Conservation (phyloP, 2,329 filamentous ascomycete genomes). For the Zelopaecilomyces penicillatus region DNA sequence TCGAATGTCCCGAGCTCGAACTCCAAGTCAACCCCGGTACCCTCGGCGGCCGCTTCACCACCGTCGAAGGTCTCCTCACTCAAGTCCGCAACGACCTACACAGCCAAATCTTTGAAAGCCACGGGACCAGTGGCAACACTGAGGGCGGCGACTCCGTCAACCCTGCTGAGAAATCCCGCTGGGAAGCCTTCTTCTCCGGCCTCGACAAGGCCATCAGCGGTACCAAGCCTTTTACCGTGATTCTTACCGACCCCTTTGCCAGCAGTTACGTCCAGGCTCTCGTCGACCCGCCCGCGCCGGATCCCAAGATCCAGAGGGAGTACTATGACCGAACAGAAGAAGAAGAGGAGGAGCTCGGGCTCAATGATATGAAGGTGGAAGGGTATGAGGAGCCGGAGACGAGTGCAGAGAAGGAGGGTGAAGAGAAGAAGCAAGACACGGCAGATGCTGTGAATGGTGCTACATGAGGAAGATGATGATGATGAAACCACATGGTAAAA, state of each 20-base stretch:
- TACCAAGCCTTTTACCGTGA: slow-evolving; percentile 69
- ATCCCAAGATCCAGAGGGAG: slow-evolving; percentile 72
- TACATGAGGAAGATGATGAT: neutral
- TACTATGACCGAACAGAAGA: slow-evolving; percentile 82
- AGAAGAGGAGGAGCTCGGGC: slow-evolving; percentile 86
- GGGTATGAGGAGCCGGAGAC: slow-evolving; percentile 54
- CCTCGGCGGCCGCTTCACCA: slow-evolving; percentile 92
- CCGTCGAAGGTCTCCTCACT: slow-evolving; percentile 85
- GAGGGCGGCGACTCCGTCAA: slow-evolving; percentile 72
- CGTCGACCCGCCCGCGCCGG: slow-evolving; percentile 59
- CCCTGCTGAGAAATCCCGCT: slow-evolving; percentile 56
- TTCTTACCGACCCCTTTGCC: slow-evolving; percentile 81
- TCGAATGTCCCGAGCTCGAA: slow-evolving; percentile 79
- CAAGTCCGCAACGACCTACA: slow-evolving; percentile 87
- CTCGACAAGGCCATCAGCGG: slow-evolving; percentile 74
- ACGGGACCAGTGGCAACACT: slow-evolving; percentile 52
- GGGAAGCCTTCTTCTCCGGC: slow-evolving; percentile 72
- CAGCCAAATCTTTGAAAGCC: slow-evolving; percentile 76
- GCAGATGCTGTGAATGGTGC: neutral
- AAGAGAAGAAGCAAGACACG: neutral
- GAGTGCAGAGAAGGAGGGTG: slow-evolving; percentile 17
- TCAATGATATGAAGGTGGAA: slow-evolving; percentile 89
- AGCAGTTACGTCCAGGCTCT: slow-evolving; percentile 92
- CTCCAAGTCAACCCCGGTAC: slow-evolving; percentile 89
- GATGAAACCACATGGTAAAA: neutral